phyloP scores from a whole-genome alignment of 257 asterid species.

The Knoxia roxburghii region DNA sequence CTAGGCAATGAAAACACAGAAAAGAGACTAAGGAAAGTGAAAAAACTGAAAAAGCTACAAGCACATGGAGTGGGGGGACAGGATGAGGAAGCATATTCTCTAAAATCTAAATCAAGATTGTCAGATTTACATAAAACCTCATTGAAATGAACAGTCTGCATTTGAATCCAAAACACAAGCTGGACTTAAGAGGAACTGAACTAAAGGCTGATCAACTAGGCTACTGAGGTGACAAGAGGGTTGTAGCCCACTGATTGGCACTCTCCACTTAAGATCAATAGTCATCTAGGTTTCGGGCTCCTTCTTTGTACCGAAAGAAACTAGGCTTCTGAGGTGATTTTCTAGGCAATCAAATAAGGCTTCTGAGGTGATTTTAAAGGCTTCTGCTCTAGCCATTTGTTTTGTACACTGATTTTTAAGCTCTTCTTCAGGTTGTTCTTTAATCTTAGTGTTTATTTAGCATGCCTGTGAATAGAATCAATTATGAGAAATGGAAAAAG shows the following conservation, averaged over 20 bases:
- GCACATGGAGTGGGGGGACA: constrained; percentile 15
- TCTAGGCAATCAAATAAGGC: too few relatives aligned
- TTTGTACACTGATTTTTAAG: neutral
- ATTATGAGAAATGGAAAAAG: neutral
- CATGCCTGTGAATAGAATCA: too few relatives aligned
- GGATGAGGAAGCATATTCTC: neutral
- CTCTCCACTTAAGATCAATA: too few relatives aligned
- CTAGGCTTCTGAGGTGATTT: too few relatives aligned
- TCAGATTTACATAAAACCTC: neutral
- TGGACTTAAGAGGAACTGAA: neutral
- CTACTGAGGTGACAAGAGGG: too few relatives aligned
- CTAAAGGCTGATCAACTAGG: neutral
- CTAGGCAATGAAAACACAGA: neutral
- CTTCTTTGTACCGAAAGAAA: too few relatives aligned
- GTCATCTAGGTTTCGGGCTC: too few relatives aligned
- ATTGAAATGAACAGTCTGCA: neutral
- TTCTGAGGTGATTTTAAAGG: neutral
- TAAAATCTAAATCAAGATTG: neutral
- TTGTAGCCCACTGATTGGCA: too few relatives aligned
- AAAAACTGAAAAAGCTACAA: neutral
- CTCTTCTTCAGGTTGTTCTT: too few relatives aligned
- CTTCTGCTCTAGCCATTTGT: neutral
- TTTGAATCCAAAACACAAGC: neutral
- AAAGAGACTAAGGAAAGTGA: neutral
- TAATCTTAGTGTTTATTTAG: neutral